Evolutionary conservation across 2,329 filamentous ascomycete genomes (phyloP).

Genomic region (Sporothrix brasiliensis): DNA sequence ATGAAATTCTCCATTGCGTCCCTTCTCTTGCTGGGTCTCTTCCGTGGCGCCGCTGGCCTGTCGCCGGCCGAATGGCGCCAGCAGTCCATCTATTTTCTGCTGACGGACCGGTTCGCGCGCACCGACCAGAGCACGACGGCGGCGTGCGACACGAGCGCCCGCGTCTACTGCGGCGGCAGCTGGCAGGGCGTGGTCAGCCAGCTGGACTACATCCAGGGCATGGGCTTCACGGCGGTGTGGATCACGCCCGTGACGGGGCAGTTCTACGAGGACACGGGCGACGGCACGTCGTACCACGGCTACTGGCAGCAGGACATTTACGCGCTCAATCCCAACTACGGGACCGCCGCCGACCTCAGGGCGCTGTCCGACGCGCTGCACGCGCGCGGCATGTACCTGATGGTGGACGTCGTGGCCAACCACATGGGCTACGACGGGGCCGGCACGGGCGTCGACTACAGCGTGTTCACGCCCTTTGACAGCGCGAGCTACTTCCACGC

Average conservation of each 20-base stretch:
- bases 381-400: slow-evolving; percentile 47
- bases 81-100: slow-evolving; percentile 60
- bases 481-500: slow-evolving; percentile 61
- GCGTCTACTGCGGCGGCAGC: slow-evolving; percentile 62
- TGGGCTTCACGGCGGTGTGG: slow-evolving; percentile 63
- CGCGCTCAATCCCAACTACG: slow-evolving; percentile 59
- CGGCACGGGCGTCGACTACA: slow-evolving; percentile 42
- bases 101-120: slow-evolving; percentile 60
- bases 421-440: slow-evolving; percentile 53
- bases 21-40: slow-evolving; percentile 14
- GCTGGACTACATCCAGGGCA: slow-evolving; percentile 64
- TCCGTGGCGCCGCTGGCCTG: slow-evolving; percentile 22
- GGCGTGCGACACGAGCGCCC: slow-evolving; percentile 44
- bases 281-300: slow-evolving; percentile 52
- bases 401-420: slow-evolving; percentile 58
- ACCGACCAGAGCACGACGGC: slow-evolving; percentile 51
- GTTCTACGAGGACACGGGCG: slow-evolving; percentile 43
- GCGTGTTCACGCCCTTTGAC: slow-evolving; percentile 52
- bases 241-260: slow-evolving; percentile 59
- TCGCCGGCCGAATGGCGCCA: slow-evolving; percentile 50
- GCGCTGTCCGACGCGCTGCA: slow-evolving; percentile 53
- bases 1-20: slow-evolving; percentile 25
- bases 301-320: slow-evolving; percentile 55
- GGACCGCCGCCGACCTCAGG: slow-evolving; percentile 61
- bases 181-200: slow-evolving; percentile 60